Evolutionary conservation across 495 filamentous ascomycete species (phyloP), one percentile per base, ranked within the genome.

Genomic region (Aspergillus hancockii): DNA sequence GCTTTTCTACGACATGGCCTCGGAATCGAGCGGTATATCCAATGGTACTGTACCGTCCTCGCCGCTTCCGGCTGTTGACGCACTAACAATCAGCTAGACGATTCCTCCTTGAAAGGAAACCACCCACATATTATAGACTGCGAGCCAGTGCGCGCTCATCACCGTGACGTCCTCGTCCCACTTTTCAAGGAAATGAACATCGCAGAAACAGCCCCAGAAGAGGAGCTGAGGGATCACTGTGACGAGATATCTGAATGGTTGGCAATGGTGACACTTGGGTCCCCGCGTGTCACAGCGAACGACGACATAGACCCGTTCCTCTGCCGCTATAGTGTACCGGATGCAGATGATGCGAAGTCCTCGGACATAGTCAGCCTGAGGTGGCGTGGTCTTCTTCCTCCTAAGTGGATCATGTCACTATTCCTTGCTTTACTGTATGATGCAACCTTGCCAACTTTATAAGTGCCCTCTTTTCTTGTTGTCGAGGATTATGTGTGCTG

Each of bases 181-280:
- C 57, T 67, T 0, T 65, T 90, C 18, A 67, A 78, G 65, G 70
- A 74, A 9, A 51, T 71, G 7, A 68, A 77, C 19, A 61, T 78
- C 16, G 59, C 75, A 18, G 66, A 76, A 14, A 54, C 75, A 13
- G 63, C 75, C 32, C 63, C 74, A 0, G 62, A 77, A 16, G 69
- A 65, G 8, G 81, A 84, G 6, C 70, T 90, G 8, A 80, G 86
- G 59, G 81, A 87, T 16, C 83, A 81, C 62, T 82, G 84, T 30
- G 79, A 82, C 2, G 84, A 88, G 14, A 64, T 90, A 12, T 86
- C 90, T 28, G 94, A 98, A 72, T 98, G 92, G 91, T 74, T 97
- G 2, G 87, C 88, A 23, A 77, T 98, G 54, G 75, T 90, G 12
- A 79, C 83, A 13, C 81, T 93, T 3, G 69, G 80, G 14, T 95